Evolutionary conservation across 768 basidiomycete genomes (phyloP).

Genomic region (Daedaleopsis sinensis): DNA sequence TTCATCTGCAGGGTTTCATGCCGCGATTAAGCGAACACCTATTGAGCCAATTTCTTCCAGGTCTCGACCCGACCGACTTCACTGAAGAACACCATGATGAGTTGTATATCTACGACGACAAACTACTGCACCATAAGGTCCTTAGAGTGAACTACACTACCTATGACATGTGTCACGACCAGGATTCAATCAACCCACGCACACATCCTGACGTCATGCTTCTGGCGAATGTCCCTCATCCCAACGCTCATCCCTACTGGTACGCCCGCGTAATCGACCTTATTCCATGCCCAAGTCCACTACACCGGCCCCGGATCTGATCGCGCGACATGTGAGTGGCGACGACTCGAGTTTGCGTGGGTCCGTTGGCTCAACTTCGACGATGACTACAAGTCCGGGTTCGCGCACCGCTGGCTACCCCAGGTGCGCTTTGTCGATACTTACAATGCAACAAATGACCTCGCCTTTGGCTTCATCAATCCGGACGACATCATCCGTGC

Average conservation of each 20-base stretch:
- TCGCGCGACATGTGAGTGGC: neutral
- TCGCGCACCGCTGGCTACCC: conserved; percentile 33
- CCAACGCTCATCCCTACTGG: conserved; percentile 22
- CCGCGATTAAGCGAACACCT: conserved; percentile 33
- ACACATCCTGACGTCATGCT: conserved; percentile 39
- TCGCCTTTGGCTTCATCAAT: conserved; percentile 49
- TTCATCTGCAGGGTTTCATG: conserved; percentile 28
- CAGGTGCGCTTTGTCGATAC: conserved; percentile 41
- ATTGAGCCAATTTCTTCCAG: conserved; percentile 27
- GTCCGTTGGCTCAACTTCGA: conserved; percentile 41
- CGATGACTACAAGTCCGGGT: conserved; percentile 29
- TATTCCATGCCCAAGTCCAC: conserved; percentile 24
- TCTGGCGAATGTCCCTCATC: conserved; percentile 4
- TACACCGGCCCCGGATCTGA: conserved; percentile 1
- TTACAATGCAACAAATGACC: conserved; percentile 24
- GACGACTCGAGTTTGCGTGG: conserved; percentile 39
- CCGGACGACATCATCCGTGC: conserved; percentile 42
- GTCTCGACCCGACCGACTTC: conserved; percentile 32
- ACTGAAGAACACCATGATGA: conserved; percentile 20
- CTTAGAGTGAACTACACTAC: conserved; percentile 43
- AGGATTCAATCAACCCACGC: conserved; percentile 44
- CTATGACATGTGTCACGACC: conserved; percentile 42
- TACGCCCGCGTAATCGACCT: conserved; percentile 33
- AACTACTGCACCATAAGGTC: conserved; percentile 34
- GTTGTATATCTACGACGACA: conserved; percentile 21